Percentiles rank a stretch among this genome's conserved stretches.
Conservation (phyloP, 2,329 filamentous ascomycete genomes). For the Botrytis paeoniae region DNA sequence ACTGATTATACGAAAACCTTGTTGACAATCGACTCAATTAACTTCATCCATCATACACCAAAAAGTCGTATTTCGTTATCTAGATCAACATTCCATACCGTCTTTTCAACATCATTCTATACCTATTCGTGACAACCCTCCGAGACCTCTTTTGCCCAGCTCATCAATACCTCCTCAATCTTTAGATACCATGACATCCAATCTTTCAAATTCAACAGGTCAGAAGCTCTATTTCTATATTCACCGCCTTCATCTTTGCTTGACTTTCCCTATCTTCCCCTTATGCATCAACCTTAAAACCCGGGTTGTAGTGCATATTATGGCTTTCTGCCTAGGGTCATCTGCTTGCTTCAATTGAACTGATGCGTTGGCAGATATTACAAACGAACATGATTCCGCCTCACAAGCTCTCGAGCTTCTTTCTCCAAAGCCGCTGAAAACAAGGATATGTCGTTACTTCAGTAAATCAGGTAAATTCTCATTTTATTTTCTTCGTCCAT, state of each 20-base stretch:
- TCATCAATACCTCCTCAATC: conserved; percentile 7
- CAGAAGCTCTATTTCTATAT: conserved; percentile 22
- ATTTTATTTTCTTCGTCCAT: conserved; percentile 11
- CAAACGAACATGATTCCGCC: conserved; percentile 31
- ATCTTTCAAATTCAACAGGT: conserved; percentile 19
- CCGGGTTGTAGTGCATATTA: conserved; percentile 30
- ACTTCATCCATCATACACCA: background rate
- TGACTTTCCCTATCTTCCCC: conserved; percentile 6
- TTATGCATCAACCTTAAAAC: conserved; percentile 23
- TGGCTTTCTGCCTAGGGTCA: conserved; percentile 25
- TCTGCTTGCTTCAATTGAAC: conserved; percentile 27
- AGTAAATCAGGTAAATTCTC: conserved; percentile 31
- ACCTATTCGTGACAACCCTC: conserved; percentile 19
- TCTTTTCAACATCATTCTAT: conserved; percentile 13
- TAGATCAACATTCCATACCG: conserved; percentile 15
- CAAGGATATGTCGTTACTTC: conserved; percentile 37
- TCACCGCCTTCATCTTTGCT: conserved; percentile 21
- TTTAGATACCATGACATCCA: conserved; percentile 20
- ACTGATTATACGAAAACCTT: background rate
- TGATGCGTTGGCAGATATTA: conserved; percentile 36
- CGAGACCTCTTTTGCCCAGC: conserved; percentile 14
- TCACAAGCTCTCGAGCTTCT: conserved; percentile 24
- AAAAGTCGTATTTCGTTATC: conserved; percentile 2
- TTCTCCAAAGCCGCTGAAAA: conserved; percentile 24
- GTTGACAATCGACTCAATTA: background rate